Percentiles rank a stretch among this genome's conserved stretches.
phyloP scores from a whole-genome alignment of 2,329 filamentous ascomycete genomes.

The Thyridium curvatum region DNA sequence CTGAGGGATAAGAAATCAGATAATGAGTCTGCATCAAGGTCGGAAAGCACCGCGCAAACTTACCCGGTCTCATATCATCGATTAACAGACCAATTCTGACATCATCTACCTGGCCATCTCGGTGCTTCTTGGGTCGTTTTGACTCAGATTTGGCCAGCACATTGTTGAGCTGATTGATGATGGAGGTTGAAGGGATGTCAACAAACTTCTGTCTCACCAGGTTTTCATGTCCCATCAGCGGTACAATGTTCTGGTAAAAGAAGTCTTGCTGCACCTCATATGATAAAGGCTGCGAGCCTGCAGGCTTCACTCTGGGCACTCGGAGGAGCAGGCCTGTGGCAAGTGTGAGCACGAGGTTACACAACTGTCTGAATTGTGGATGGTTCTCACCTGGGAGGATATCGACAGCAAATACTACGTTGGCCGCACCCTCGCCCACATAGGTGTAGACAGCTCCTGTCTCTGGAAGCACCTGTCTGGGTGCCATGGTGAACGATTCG shows the following conservation, averaged over 20 bases:
- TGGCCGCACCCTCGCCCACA: constrained; percentile 67
- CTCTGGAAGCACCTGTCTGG: no score
- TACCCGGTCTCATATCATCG: constrained; percentile 60
- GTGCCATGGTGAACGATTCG: no score
- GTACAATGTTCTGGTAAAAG: constrained; percentile 45
- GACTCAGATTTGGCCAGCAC: constrained; percentile 35
- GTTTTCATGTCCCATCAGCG: constrained; percentile 46
- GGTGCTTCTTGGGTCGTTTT: constrained; percentile 19
- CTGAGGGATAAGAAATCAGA: constrained; percentile 1
- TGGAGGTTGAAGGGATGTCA: constrained; percentile 31
- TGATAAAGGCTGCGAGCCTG: constrained; percentile 39
- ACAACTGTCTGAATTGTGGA: no score
- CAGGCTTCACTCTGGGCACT: constrained; percentile 49
- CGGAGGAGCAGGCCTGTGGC: constrained; percentile 10
- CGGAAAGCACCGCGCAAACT: constrained; percentile 1
- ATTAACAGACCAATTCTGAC: constrained; percentile 63
- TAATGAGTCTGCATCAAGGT: background rate
- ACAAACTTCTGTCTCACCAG: constrained; percentile 52
- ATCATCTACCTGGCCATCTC: constrained; percentile 28
- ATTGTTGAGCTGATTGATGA: constrained; percentile 44
- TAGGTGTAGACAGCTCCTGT: constrained; percentile 19
- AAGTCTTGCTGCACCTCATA: constrained; percentile 33
- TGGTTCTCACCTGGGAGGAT: constrained; percentile 23
- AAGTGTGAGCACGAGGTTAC: constrained; percentile 4
- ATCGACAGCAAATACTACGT: constrained; percentile 63